Evolutionary conservation across 306 rosid species (phyloP).

Genomic region (Cicer yamashitae): DNA sequence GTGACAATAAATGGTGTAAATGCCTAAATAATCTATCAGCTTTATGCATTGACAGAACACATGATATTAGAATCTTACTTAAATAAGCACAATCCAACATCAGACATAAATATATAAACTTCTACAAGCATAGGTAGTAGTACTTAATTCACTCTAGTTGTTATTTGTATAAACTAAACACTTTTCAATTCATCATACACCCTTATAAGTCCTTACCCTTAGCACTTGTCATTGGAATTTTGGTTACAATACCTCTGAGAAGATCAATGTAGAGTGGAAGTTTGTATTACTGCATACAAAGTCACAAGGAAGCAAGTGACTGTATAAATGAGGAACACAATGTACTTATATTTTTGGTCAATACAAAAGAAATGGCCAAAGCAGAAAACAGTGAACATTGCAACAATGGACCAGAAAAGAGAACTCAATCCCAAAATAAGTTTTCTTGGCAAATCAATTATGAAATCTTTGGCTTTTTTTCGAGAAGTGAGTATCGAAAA

Average conservation of each 20-base stretch:
- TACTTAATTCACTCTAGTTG: not conserved
- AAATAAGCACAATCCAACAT: conserved; percentile 3
- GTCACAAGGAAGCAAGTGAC: conserved; percentile 50
- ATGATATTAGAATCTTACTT: not conserved
- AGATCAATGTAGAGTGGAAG: conserved; percentile 60
- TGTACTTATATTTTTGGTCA: conserved; percentile 30
- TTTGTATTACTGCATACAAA: conserved; percentile 57
- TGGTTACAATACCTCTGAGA: conserved; percentile 37
- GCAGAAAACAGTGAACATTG: conserved; percentile 54
- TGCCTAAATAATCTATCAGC: not conserved
- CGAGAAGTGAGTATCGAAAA: conserved; percentile 57
- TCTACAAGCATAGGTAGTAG: not conserved
- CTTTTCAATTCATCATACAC: not conserved
- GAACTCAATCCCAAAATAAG: conserved; percentile 50
- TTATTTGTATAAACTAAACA: not conserved
- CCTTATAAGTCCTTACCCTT: not conserved
- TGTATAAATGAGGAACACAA: conserved; percentile 44
- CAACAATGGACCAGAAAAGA: conserved; percentile 53
- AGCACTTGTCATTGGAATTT: conserved; percentile 39
- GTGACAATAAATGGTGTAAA: not conserved
- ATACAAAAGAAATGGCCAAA: conserved; percentile 54
- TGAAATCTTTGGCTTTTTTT: conserved; percentile 54
- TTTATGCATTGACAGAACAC: not conserved
- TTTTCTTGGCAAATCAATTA: conserved; percentile 46
- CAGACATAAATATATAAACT: not conserved